A percentile compares a stretch with the other conserved stretches of the same genome.
These are phyloP conservation scores for Dipodascopsis uninucleata DNA, from an alignment of 805 yeast genomes.

Conservation along the genomic window DNA sequence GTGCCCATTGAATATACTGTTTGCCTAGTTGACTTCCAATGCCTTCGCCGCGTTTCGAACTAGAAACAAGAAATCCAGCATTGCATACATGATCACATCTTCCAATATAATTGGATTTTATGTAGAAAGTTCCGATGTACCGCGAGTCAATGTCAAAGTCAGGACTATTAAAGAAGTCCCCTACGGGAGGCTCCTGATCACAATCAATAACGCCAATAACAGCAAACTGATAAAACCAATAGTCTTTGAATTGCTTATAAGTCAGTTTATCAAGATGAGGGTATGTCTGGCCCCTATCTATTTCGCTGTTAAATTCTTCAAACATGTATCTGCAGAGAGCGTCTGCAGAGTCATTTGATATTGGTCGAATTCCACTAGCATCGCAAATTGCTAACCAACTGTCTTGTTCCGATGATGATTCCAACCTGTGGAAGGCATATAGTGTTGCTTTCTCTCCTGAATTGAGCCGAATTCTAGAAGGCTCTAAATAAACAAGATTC, in stretches of 20 bases:
- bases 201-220: constrained; percentile 58
- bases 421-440: neutral
- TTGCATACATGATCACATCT: constrained; percentile 84
- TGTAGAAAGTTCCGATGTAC: constrained; percentile 51
- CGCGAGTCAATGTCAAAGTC: no score
- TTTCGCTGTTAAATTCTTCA: constrained; percentile 60
- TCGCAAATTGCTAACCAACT: neutral
- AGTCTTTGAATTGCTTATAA: constrained; percentile 51
- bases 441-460: neutral
- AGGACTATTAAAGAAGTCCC: constrained; percentile 48
- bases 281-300: constrained; percentile 72
- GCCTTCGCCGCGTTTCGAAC: constrained; percentile 57
- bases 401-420: neutral
- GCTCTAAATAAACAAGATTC: no score
- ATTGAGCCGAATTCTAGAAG: neutral
- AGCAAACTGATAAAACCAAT: constrained; percentile 66
- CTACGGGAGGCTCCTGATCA: constrained; percentile 33
- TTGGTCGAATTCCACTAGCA: neutral
- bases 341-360: constrained; percentile 1
- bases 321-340: constrained; percentile 2
- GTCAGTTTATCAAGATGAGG: constrained; percentile 47
- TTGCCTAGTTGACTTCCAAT: constrained; percentile 69
- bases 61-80: constrained; percentile 76
- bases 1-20: constrained; percentile 67
- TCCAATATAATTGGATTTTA: constrained; percentile 84